phyloP scores from a whole-genome alignment of 148 eudicot species.

The Silene uniflora region DNA sequence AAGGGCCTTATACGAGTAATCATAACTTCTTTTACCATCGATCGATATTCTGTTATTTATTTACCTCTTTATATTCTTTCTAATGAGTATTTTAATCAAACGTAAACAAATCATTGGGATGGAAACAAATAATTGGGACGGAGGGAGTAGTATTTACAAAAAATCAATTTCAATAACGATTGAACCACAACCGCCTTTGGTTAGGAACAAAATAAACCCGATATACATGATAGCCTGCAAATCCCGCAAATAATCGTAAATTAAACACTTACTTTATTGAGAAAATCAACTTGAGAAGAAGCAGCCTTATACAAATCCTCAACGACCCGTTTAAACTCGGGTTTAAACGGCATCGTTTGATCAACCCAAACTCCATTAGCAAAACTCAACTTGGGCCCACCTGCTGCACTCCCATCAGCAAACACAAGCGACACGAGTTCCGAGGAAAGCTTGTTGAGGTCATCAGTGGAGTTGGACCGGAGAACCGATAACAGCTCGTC shows the following conservation, averaged over 20 bases:
- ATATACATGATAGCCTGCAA: neutral
- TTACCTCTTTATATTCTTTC: too few relatives aligned
- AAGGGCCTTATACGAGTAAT: too few relatives aligned
- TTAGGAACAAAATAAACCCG: neutral
- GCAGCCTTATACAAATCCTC: slow-evolving; percentile 52
- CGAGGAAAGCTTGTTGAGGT: slow-evolving; percentile 57
- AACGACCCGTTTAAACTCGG: slow-evolving; percentile 48
- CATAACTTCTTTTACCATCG: too few relatives aligned
- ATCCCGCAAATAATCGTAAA: neutral
- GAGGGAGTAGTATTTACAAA: too few relatives aligned
- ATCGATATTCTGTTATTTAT: too few relatives aligned
- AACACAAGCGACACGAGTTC: slow-evolving; percentile 58
- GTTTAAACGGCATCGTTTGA: slow-evolving; percentile 38
- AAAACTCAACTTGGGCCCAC: slow-evolving; percentile 62
- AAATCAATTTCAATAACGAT: neutral
- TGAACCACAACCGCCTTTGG: neutral
- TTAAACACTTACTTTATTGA: slow-evolving; percentile 41
- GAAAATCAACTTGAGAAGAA: slow-evolving; percentile 66
- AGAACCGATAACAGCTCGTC: slow-evolving; percentile 62
- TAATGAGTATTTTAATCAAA: too few relatives aligned
- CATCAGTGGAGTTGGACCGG: slow-evolving; percentile 45
- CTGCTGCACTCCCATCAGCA: slow-evolving; percentile 48
- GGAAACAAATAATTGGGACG: too few relatives aligned
- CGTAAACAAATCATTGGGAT: too few relatives aligned
- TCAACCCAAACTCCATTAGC: slow-evolving; percentile 86